Conservation (phyloP, 306 rosid species). For the Fragaria vesca region DNA sequence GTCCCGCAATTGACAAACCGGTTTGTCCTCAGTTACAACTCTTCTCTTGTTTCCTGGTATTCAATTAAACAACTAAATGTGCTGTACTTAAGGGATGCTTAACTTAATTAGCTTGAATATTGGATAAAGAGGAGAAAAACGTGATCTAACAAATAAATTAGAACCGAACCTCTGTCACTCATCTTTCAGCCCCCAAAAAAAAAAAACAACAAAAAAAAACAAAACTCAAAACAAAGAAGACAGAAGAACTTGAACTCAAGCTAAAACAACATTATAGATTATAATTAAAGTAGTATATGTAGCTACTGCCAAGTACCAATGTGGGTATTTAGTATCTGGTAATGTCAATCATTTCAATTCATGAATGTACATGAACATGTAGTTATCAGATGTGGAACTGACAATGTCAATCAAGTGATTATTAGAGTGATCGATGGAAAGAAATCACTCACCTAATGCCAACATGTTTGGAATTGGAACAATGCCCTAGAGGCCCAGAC, state of each 20-base stretch:
- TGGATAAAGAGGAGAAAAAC: conserved; percentile 7
- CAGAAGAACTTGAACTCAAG: neutral
- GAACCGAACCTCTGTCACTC: no score
- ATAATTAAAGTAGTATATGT: neutral
- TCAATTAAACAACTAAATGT: neutral
- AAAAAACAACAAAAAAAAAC: no score
- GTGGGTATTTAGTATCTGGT: neutral
- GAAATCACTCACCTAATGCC: conserved; percentile 26
- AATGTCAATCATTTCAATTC: neutral
- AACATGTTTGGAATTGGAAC: conserved; percentile 10
- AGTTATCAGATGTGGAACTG: neutral
- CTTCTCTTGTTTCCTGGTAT: conserved; percentile 15
- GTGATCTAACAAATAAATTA: neutral
- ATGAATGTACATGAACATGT: neutral
- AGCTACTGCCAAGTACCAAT: neutral
- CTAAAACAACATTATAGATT: neutral
- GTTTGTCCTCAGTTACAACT: conserved; percentile 34
- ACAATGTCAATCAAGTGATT: conserved; percentile 18
- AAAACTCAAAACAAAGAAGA: neutral
- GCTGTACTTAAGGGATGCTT: neutral
- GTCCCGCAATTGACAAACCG: conserved; percentile 32
- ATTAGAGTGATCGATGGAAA: conserved; percentile 21
- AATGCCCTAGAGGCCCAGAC: neutral
- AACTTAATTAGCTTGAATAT: neutral
- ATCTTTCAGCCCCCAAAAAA: no score